A percentile compares a stretch with the other conserved stretches of the same genome.
These are phyloP conservation scores for Heimioporus punctisporus DNA, from an alignment of 1,284 basidiomycete genomes.

Conservation along the genomic window DNA sequence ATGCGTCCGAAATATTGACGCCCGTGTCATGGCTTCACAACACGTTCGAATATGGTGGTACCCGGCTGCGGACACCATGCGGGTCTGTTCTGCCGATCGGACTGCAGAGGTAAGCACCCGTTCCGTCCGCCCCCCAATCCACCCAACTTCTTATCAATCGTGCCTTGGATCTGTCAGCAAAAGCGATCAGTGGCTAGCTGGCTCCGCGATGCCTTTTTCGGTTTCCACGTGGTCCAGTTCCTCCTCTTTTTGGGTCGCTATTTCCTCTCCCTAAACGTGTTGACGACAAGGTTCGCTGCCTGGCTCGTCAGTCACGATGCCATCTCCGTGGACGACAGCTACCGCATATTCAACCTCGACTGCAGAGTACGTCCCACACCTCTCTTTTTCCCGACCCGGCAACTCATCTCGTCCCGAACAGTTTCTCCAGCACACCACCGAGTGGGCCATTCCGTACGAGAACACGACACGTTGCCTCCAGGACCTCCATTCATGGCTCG, in stretches of 20 bases:
- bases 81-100: slow-evolving; percentile 77
- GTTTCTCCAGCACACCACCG: slow-evolving; percentile 90
- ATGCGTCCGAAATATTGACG: slow-evolving; percentile 57
- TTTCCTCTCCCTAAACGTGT: slow-evolving; percentile 53
- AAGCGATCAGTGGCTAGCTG: slow-evolving; percentile 56
- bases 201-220: slow-evolving; percentile 71
- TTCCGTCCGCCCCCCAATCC: slow-evolving; percentile 8
- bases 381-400: slow-evolving; percentile 12
- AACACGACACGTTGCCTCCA: slow-evolving; percentile 67
- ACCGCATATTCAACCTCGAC: slow-evolving; percentile 85
- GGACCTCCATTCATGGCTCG: slow-evolving; percentile 79
- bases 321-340: slow-evolving; percentile 70
- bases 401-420: slow-evolving; percentile 31
- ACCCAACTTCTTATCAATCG: slow-evolving; percentile 1
- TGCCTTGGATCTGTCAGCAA: slow-evolving; percentile 36
- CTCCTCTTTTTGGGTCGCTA: slow-evolving; percentile 75
- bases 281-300: slow-evolving; percentile 55
- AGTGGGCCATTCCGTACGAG: slow-evolving; percentile 89
- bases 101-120: slow-evolving; percentile 67
- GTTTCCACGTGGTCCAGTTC: slow-evolving; percentile 80
- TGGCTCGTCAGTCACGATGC: slow-evolving; percentile 58
- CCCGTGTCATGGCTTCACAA: slow-evolving; percentile 68
- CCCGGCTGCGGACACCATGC: slow-evolving; percentile 76
- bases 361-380: slow-evolving; percentile 56
- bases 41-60: slow-evolving; percentile 98